These are phyloP conservation scores for Zanthoxylum bungeanum DNA, from an alignment of 345 rosid genomes.

Conservation along the genomic window DNA sequence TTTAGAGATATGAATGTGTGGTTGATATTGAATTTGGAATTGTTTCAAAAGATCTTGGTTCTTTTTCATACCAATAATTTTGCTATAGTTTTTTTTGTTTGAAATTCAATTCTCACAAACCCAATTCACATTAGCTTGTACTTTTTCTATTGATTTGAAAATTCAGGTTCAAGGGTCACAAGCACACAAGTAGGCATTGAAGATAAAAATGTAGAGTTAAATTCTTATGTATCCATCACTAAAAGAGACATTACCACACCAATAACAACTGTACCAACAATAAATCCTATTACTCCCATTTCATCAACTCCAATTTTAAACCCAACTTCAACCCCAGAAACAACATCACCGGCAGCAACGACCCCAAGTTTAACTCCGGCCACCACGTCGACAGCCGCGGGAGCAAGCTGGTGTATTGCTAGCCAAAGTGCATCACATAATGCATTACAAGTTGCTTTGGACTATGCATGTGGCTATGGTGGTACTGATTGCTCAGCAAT, in stretches of 20 bases:
- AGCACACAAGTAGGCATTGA: neutral
- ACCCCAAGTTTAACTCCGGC: constrained; percentile 26
- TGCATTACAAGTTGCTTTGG: constrained; percentile 72
- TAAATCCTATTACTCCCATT: constrained; percentile 30
- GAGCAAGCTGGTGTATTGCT: constrained; percentile 81
- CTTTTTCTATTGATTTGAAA: too few relatives aligned
- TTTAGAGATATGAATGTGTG: neutral
- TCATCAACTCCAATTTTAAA: constrained; percentile 32
- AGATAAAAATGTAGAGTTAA: constrained; percentile 1
- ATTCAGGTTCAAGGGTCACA: constrained; percentile 30
- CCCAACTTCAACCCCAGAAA: constrained; percentile 50
- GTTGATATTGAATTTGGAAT: neutral
- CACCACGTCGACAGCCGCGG: constrained; percentile 25
- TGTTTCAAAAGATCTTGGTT: neutral
- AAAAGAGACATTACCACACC: constrained; percentile 65
- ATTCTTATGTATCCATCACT: too few relatives aligned
- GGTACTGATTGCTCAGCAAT: constrained; percentile 72
- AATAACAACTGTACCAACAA: constrained; percentile 50
- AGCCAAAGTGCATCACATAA: constrained; percentile 68
- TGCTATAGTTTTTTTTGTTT: neutral
- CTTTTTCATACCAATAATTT: too few relatives aligned
- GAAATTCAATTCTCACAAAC: neutral
- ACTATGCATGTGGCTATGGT: constrained; percentile 86
- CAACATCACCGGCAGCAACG: constrained; percentile 25
- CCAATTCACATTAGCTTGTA: neutral